Evolutionary conservation across 257 asterid species (phyloP).

Genomic region (Oldenlandia corymbosa): DNA sequence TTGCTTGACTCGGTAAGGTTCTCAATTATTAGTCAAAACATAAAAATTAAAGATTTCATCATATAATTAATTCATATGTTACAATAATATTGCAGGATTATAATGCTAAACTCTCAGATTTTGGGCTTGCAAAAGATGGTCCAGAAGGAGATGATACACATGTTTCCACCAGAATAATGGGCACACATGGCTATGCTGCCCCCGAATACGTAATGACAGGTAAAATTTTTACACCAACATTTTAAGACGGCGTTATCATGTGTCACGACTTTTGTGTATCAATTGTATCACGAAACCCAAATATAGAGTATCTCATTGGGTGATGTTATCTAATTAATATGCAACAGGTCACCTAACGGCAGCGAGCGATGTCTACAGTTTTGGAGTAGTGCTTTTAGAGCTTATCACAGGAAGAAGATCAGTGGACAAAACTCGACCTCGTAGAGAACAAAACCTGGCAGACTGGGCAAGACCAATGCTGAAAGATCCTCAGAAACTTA

Average conservation of each 20-base stretch:
- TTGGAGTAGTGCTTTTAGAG: constrained; percentile 73
- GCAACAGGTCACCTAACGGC: constrained; percentile 72
- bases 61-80: too few relatives aligned
- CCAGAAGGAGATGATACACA: constrained; percentile 94
- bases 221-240: too few relatives aligned
- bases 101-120: constrained; percentile 80
- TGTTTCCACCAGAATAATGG: constrained; percentile 91
- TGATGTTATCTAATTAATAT: too few relatives aligned
- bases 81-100: constrained; percentile 43
- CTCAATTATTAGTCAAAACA: too few relatives aligned
- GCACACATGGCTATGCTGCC: constrained; percentile 90
- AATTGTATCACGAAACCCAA: too few relatives aligned
- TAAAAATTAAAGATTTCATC: too few relatives aligned
- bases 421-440: constrained; percentile 62
- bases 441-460: constrained; percentile 56
- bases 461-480: constrained; percentile 77
- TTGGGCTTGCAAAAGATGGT: constrained; percentile 87
- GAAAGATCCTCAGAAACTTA: constrained; percentile 58
- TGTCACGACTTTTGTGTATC: too few relatives aligned
- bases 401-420: constrained; percentile 74
- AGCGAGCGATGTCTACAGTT: constrained; percentile 86
- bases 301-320: too few relatives aligned
- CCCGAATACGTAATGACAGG: constrained; percentile 91
- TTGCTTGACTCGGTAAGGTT: constrained; percentile 76
- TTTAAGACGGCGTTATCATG: too few relatives aligned